phyloP scores from a whole-genome alignment of 2,329 filamentous ascomycete species.

The Microdochium nivale region DNA sequence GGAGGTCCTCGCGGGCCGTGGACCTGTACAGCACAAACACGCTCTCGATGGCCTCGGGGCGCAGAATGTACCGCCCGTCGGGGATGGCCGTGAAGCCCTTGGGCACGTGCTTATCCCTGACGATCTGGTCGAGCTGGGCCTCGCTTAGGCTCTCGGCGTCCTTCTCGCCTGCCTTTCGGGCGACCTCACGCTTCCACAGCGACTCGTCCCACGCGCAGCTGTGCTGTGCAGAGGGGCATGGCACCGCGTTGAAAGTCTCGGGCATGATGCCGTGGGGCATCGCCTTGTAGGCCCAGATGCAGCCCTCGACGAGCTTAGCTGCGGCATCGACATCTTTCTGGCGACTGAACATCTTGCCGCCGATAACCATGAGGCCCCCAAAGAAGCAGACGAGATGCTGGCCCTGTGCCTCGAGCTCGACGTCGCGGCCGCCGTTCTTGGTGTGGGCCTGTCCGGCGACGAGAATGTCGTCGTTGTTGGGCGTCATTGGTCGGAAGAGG shows the following conservation, averaged over 20 bases:
- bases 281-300: conserved; percentile 51
- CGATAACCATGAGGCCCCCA: conserved; percentile 62
- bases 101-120: conserved; percentile 21
- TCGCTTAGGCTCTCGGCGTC: conserved; percentile 1
- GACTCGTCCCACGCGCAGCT: conserved; percentile 20
- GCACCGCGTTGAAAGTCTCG: conserved; percentile 45
- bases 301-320: conserved; percentile 51
- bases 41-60: conserved; percentile 24
- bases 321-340: conserved; percentile 47
- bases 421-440: conserved; percentile 11
- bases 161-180: neutral
- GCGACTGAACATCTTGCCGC: conserved; percentile 49
- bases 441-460: conserved; percentile 46
- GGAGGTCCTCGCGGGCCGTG: conserved; percentile 15
- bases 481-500: conserved; percentile 60
- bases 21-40: conserved; percentile 22
- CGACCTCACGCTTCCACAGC: neutral
- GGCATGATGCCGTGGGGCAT: conserved; percentile 53
- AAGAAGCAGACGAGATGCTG: conserved; percentile 64
- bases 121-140: conserved; percentile 20
- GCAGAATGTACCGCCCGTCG: conserved; percentile 23
- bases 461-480: conserved; percentile 48
- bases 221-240: conserved; percentile 24
- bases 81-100: conserved; percentile 48
- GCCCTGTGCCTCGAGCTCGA: conserved; percentile 19